phyloP scores from a whole-genome alignment of 345 rosid species.

The Gossypium arboreum region DNA sequence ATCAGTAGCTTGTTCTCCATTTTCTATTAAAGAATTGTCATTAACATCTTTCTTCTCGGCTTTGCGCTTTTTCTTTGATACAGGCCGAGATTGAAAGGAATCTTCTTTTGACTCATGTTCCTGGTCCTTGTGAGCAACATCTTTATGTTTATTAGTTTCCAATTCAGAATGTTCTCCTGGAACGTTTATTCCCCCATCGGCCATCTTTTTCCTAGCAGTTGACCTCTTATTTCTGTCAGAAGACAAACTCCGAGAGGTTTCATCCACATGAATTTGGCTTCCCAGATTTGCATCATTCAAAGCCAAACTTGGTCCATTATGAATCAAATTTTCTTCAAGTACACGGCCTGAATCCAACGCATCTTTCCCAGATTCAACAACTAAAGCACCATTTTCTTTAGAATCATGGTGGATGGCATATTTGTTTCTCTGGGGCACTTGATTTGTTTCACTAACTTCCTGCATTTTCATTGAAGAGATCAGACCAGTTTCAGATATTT shows the following conservation, averaged over 20 bases:
- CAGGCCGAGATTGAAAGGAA: too few relatives aligned
- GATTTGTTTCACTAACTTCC: conserved; percentile 21
- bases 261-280: neutral
- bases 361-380: conserved; percentile 10
- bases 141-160: too few relatives aligned
- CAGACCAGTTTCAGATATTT: conserved; percentile 24
- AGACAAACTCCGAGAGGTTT: conserved; percentile 4
- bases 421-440: conserved; percentile 7
- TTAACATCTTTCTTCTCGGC: too few relatives aligned
- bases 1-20: too few relatives aligned
- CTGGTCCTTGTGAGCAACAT: too few relatives aligned
- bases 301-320: conserved; percentile 13
- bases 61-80: too few relatives aligned
- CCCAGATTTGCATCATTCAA: conserved; percentile 7
- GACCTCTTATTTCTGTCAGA: neutral
- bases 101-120: too few relatives aligned
- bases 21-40: too few relatives aligned
- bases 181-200: too few relatives aligned
- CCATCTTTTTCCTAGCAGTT: neutral
- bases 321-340: neutral
- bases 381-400: conserved; percentile 19
- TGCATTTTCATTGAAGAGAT: conserved; percentile 26
- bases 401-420: conserved; percentile 18
- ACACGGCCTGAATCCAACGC: conserved; percentile 5
- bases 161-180: too few relatives aligned